phyloP scores from a whole-genome alignment of 805 yeast species.

The Alloascoidea hylecoeti region DNA sequence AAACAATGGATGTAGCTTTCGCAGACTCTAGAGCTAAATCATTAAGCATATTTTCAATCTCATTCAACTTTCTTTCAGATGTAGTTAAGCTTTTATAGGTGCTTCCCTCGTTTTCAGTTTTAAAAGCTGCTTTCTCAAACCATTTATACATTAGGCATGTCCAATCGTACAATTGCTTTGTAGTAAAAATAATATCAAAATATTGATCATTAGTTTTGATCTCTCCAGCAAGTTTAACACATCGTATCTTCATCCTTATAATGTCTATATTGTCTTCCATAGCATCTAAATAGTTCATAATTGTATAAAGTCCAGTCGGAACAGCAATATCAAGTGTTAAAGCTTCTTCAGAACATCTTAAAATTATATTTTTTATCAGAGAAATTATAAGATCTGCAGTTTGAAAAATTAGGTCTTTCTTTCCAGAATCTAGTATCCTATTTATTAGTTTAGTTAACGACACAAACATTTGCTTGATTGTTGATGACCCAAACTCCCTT shows the following conservation, averaged over 20 bases:
- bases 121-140: constrained; percentile 9
- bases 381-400: constrained; percentile 3
- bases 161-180: constrained; percentile 9
- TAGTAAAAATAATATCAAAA: constrained; percentile 11
- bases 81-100: too few species aligned
- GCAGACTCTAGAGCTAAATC: constrained; percentile 10
- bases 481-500: constrained; percentile 48
- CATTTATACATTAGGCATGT: constrained; percentile 11
- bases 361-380: constrained; percentile 9
- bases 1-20: constrained; percentile 6
- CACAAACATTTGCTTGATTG: constrained; percentile 30
- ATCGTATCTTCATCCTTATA: constrained; percentile 9
- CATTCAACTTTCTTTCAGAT: constrained; percentile 3
- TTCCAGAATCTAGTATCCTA: too few species aligned
- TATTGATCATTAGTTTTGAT: constrained; percentile 11
- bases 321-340: too few species aligned
- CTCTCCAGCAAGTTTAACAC: constrained; percentile 11
- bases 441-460: constrained; percentile 29
- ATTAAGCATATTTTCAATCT: constrained; percentile 7
- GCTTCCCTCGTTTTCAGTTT: too few species aligned
- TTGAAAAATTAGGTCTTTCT: too few species aligned
- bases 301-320: too few species aligned
- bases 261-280: too few species aligned
- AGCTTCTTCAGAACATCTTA: constrained; percentile 10
- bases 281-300: too few species aligned